Evolutionary conservation across 306 rosid species (phyloP).

Genomic region (Quillaja saponaria): DNA sequence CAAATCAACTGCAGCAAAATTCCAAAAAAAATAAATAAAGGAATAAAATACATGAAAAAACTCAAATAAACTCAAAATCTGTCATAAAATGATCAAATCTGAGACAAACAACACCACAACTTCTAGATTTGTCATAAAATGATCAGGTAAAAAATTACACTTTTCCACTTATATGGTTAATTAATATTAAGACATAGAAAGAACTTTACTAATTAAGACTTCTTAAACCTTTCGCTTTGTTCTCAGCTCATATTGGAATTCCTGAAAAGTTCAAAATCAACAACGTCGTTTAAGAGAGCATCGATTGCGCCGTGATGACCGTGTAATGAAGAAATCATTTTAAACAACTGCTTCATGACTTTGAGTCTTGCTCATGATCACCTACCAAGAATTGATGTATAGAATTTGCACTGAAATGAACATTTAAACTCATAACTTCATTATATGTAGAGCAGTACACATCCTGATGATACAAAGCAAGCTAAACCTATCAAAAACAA

Average conservation of each 20-base stretch:
- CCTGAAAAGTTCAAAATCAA: constrained; percentile 15
- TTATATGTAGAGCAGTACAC: constrained; percentile 17
- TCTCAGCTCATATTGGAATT: constrained; percentile 28
- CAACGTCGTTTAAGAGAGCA: constrained; percentile 3
- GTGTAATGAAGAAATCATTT: constrained; percentile 3
- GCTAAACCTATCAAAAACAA: constrained; percentile 35
- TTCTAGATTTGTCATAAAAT: no score
- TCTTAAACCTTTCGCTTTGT: constrained; percentile 37
- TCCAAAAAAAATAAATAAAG: no score
- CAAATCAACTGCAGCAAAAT: no score
- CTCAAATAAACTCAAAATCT: no score
- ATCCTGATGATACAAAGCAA: constrained; percentile 43
- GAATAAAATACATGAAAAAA: no score
- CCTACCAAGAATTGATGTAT: constrained; percentile 20
- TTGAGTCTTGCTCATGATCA: constrained; percentile 9
- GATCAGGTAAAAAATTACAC: constrained; percentile 25
- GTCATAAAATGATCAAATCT: no score
- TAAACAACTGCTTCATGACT: constrained; percentile 12
- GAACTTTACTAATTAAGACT: constrained; percentile 20
- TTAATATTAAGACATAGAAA: constrained; percentile 19
- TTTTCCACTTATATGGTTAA: constrained; percentile 26
- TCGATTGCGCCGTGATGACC: constrained; percentile 25
- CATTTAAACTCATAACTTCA: constrained; percentile 37
- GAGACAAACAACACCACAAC: no score
- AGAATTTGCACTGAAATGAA: constrained; percentile 11